phyloP scores from a whole-genome alignment of 2,329 filamentous ascomycete genomes.

The Fusarium sp. region DNA sequence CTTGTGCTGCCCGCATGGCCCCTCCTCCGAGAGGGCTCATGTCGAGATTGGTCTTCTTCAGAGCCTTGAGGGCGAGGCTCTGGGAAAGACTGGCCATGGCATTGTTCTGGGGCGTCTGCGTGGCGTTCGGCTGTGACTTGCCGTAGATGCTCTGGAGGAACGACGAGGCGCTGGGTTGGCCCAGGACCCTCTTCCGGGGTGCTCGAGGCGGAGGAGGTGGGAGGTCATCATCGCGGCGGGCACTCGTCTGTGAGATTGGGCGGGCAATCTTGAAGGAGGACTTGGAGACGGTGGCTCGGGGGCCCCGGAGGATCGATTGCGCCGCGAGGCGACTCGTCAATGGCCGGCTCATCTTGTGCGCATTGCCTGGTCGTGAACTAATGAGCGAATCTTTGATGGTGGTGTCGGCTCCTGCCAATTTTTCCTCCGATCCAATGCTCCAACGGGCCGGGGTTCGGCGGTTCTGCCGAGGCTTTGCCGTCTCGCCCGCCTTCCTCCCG shows the following conservation, averaged over 20 bases:
- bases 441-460: conserved; percentile 9
- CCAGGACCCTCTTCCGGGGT: conserved; percentile 33
- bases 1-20: conserved; percentile 32
- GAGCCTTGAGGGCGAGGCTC: conserved; percentile 54
- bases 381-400: conserved; percentile 20
- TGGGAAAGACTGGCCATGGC: conserved; percentile 51
- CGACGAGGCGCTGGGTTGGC: conserved; percentile 44
- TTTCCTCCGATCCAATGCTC: conserved; percentile 34
- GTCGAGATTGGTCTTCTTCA: conserved; percentile 50
- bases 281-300: conserved; percentile 38
- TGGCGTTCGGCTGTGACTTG: conserved; percentile 30
- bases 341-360: conserved; percentile 57
- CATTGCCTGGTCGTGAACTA: conserved; percentile 41
- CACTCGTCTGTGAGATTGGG: conserved; percentile 55
- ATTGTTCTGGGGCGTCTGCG: conserved; percentile 38
- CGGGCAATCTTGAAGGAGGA: conserved; percentile 43
- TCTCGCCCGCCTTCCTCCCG: conserved; percentile 49
- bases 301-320: conserved; percentile 49
- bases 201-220: conserved; percentile 34
- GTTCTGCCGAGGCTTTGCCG: conserved; percentile 51
- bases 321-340: conserved; percentile 57
- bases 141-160: conserved; percentile 52
- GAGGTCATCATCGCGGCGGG: conserved; percentile 39
- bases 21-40: conserved; percentile 46
- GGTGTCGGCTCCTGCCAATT: conserved; percentile 39